phyloP scores from a whole-genome alignment of 2,329 filamentous ascomycete species.

The Pestalotiopsis sp. region DNA sequence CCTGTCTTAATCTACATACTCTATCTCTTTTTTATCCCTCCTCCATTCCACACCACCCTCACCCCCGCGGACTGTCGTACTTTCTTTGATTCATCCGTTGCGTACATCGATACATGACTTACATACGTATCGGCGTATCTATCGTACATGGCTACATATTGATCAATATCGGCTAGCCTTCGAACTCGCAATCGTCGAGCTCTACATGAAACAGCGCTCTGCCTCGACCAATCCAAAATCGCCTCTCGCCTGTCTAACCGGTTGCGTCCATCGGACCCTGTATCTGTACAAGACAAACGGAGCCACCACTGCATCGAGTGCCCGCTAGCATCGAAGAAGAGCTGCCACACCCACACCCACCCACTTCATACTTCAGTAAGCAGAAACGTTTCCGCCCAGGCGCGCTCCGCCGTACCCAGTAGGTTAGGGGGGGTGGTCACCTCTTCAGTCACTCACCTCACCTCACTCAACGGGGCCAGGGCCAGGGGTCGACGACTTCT shows the following conservation, averaged over 20 bases:
- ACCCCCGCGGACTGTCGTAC: background rate
- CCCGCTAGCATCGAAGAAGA: background rate
- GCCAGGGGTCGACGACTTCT: conserved; percentile 11
- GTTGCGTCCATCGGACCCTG: conserved; percentile 7
- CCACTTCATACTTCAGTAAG: conserved; percentile 7
- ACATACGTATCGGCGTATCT: background rate
- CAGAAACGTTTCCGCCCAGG: conserved; percentile 11
- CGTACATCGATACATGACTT: background rate
- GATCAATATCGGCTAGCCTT: background rate
- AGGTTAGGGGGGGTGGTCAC: background rate
- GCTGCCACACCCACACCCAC: background rate
- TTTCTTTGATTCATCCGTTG: background rate
- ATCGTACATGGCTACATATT: background rate
- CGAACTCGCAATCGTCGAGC: conserved; percentile 10
- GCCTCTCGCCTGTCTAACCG: conserved; percentile 3
- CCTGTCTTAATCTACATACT: background rate
- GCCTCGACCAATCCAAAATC: conserved; percentile 2
- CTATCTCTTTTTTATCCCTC: background rate
- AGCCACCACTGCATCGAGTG: conserved; percentile 7
- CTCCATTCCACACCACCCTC: background rate
- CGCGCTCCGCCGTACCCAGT: conserved; percentile 6
- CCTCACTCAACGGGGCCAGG: background rate
- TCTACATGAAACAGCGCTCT: conserved; percentile 14
- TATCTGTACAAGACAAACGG: background rate
- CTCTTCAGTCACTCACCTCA: background rate